A percentile compares a stretch with the other conserved stretches of the same genome.
Conservation (phyloP, 2,329 filamentous ascomycete species). For the Ophiognomonia clavigignenti-juglandacearum region DNA sequence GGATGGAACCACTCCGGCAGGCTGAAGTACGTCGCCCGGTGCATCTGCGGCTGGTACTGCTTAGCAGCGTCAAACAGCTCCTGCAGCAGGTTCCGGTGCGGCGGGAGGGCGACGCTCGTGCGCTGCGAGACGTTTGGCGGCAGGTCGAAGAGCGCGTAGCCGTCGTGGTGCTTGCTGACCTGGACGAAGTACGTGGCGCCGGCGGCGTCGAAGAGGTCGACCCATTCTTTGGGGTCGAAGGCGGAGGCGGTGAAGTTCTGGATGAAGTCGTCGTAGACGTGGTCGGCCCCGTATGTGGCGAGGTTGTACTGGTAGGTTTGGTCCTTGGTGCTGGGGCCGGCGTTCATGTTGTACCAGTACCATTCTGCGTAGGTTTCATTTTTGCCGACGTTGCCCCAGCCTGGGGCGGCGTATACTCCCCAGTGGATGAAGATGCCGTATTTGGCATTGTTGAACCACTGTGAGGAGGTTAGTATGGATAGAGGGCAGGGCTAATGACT, state of each 20-base stretch:
- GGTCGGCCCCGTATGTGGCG: slow-evolving; percentile 14
- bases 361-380: slow-evolving; percentile 38
- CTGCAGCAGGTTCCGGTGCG: slow-evolving; percentile 34
- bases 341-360: slow-evolving; percentile 16
- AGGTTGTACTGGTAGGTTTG: slow-evolving; percentile 19
- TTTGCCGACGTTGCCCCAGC: slow-evolving; percentile 43
- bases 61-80: slow-evolving; percentile 39
- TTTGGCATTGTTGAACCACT: slow-evolving; percentile 51
- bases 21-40: slow-evolving; percentile 38
- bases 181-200: slow-evolving; percentile 30
- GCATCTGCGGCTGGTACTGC: slow-evolving; percentile 36
- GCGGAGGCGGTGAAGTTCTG: slow-evolving; percentile 21
- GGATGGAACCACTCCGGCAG: slow-evolving; percentile 43
- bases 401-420: slow-evolving; percentile 51
- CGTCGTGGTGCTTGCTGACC: slow-evolving; percentile 41
- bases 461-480: neutral
- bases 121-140: slow-evolving; percentile 33
- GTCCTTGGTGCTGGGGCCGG: slow-evolving; percentile 9
- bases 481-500: neutral
- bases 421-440: slow-evolving; percentile 59
- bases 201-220: slow-evolving; percentile 31
- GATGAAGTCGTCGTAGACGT: slow-evolving; percentile 29
- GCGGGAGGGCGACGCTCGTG: slow-evolving; percentile 32
- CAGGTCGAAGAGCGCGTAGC: slow-evolving; percentile 39
- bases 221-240: slow-evolving; percentile 24